These are phyloP conservation scores for Lyophyllum decastes DNA, from an alignment of 768 basidiomycete genomes.

Conservation along the genomic window DNA sequence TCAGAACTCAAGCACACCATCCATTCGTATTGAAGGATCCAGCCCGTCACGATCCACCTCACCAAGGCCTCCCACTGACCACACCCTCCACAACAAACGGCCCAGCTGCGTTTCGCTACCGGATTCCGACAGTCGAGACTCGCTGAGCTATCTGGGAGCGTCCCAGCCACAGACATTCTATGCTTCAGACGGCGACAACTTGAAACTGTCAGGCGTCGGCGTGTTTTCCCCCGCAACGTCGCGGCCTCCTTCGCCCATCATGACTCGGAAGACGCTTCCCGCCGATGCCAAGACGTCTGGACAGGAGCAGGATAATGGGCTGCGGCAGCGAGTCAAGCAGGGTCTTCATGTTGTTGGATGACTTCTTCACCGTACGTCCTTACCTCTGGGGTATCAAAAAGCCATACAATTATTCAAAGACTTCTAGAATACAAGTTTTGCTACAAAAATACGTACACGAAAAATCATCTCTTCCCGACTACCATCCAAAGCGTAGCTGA, in stretches of 20 bases:
- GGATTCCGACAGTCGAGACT: conserved; percentile 9
- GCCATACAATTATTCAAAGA: conserved; percentile 1
- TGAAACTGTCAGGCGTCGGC: conserved; percentile 68
- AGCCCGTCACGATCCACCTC: conserved; percentile 30
- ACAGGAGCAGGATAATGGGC: conserved; percentile 20
- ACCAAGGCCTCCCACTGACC: conserved; percentile 4
- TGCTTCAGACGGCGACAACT: conserved; percentile 48
- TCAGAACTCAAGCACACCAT: conserved; percentile 25
- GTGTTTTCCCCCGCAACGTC: conserved; percentile 75
- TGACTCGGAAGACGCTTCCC: conserved; percentile 37
- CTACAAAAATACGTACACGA: conserved; percentile 15
- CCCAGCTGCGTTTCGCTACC: conserved; percentile 3
- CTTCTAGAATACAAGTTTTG: conserved; percentile 11
- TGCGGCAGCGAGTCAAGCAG: conserved; percentile 18
- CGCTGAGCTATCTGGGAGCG: conserved; percentile 13
- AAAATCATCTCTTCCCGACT: conserved; percentile 20
- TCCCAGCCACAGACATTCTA: conserved; percentile 49
- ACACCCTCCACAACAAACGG: conserved; percentile 11
- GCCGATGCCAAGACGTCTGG: conserved; percentile 18
- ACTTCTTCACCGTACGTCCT: not conserved
- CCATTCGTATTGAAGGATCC: conserved; percentile 32
- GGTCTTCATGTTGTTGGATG: not conserved
- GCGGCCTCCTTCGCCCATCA: conserved; percentile 63
- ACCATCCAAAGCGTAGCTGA: conserved; percentile 79
- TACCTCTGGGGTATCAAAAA: not conserved